Conservation (phyloP, 2,329 filamentous ascomycete genomes). For the Neofusicoccum sp. region DNA sequence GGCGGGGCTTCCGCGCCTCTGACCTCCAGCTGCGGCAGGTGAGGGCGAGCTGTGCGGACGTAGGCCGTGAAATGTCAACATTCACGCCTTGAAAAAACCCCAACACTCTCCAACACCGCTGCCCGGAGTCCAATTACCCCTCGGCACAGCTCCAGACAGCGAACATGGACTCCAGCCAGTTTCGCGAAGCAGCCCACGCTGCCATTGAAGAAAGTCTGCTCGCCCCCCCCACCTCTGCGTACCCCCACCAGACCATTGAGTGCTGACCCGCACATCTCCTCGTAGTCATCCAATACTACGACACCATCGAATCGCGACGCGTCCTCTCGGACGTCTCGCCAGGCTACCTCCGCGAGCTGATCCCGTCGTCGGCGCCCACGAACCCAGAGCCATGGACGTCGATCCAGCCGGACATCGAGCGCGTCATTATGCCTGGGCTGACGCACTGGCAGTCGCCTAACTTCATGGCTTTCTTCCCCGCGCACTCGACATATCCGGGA, state of each 20-base stretch:
- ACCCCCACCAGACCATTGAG: not conserved
- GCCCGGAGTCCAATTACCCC: not conserved
- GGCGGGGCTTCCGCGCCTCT: not conserved
- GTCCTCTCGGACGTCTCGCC: slow-evolving; percentile 80
- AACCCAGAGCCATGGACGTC: slow-evolving; percentile 72
- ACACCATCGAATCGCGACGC: slow-evolving; percentile 67
- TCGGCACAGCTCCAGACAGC: not conserved
- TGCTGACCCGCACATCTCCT: not conserved
- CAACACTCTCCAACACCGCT: not conserved
- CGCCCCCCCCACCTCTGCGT: slow-evolving; percentile 26
- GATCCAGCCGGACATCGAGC: slow-evolving; percentile 82
- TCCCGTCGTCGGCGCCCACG: slow-evolving; percentile 68
- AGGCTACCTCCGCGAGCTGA: slow-evolving; percentile 79
- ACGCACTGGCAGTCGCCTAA: slow-evolving; percentile 95
- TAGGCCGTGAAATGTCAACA: not conserved
- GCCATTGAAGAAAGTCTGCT: slow-evolving; percentile 79
- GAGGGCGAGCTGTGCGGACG: not conserved
- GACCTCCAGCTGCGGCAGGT: not conserved
- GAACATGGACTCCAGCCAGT: slow-evolving; percentile 77
- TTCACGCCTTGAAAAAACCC: not conserved
- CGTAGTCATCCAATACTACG: slow-evolving; percentile 81
- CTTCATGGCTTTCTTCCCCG: slow-evolving; percentile 96
- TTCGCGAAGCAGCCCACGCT: slow-evolving; percentile 73
- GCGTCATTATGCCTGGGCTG: slow-evolving; percentile 85
- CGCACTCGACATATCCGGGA: slow-evolving; percentile 76